Evolutionary conservation across 2,329 filamentous ascomycete genomes (phyloP).

Genomic region (Capronia coronata): DNA sequence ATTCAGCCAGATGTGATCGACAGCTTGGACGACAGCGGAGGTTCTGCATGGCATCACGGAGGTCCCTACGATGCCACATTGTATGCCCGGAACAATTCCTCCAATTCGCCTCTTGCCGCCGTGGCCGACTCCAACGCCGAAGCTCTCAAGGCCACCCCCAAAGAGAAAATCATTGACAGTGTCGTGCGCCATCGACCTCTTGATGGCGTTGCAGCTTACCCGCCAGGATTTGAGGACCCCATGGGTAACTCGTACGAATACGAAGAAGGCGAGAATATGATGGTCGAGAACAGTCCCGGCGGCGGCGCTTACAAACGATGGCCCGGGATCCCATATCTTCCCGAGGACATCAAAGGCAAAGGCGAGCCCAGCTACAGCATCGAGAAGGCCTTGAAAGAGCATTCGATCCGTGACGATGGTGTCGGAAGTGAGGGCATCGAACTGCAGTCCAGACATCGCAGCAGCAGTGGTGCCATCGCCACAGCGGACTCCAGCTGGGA

Average conservation of each 20-base stretch:
- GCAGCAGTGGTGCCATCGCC: slow-evolving; percentile 9
- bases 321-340: slow-evolving; percentile 59
- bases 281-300: slow-evolving; percentile 61
- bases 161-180: slow-evolving; percentile 68
- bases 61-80: slow-evolving; percentile 84
- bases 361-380: slow-evolving; percentile 68
- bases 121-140: slow-evolving; percentile 66
- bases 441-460: slow-evolving; percentile 20
- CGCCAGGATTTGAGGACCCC: slow-evolving; percentile 62
- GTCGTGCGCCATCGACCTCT: slow-evolving; percentile 68
- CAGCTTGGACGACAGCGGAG: slow-evolving; percentile 54
- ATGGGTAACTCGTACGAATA: slow-evolving; percentile 69
- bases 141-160: slow-evolving; percentile 72
- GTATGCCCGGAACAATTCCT: slow-evolving; percentile 62
- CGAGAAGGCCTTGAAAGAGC: slow-evolving; percentile 60
- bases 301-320: slow-evolving; percentile 75
- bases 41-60: slow-evolving; percentile 61
- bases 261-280: slow-evolving; percentile 78
- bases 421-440: slow-evolving; percentile 24
- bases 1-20: slow-evolving; percentile 74
- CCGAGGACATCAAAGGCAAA: slow-evolving; percentile 75
- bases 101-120: slow-evolving; percentile 64
- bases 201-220: slow-evolving; percentile 71
- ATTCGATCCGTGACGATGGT: slow-evolving; percentile 36
- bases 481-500: slow-evolving; percentile 8